Conservation (phyloP, 176 grass and related monocot species). For the Ananas comosus region DNA sequence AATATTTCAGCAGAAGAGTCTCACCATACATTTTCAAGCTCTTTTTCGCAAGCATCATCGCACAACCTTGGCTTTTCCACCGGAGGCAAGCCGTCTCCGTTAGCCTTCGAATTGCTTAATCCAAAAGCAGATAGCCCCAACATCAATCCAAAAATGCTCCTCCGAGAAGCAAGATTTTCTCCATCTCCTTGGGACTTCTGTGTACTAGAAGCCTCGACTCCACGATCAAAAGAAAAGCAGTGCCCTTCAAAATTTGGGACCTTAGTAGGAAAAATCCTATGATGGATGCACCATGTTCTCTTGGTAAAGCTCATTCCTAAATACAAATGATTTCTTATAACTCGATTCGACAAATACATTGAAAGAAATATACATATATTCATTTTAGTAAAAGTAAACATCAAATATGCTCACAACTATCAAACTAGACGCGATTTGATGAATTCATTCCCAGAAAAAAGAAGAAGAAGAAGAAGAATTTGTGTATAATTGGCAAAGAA, state of each 20-base stretch:
- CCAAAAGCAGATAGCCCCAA: conserved; percentile 30
- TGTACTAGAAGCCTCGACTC: neutral
- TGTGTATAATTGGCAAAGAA: no score
- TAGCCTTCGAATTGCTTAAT: conserved; percentile 17
- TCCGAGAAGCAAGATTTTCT: conserved; percentile 12
- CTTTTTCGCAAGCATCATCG: conserved; percentile 53
- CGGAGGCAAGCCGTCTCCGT: conserved; percentile 76
- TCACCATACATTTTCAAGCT: conserved; percentile 86
- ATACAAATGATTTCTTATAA: neutral
- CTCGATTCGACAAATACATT: neutral
- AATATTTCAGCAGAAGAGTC: conserved; percentile 5
- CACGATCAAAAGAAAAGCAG: conserved; percentile 22
- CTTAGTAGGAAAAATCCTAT: conserved; percentile 9
- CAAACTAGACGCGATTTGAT: no score
- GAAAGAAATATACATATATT: no score
- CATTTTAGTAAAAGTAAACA: no score
- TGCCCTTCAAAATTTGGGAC: conserved; percentile 9
- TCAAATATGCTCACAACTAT: no score
- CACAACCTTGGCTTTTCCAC: conserved; percentile 91
- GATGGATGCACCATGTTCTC: conserved; percentile 19
- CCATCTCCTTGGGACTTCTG: conserved; percentile 2
- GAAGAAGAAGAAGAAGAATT: no score
- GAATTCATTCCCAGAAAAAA: no score
- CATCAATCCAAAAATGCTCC: conserved; percentile 35
- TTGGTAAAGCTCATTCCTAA: conserved; percentile 32